Evolutionary conservation across 768 basidiomycete genomes (phyloP).

Genomic region (Hygrophorus russula): DNA sequence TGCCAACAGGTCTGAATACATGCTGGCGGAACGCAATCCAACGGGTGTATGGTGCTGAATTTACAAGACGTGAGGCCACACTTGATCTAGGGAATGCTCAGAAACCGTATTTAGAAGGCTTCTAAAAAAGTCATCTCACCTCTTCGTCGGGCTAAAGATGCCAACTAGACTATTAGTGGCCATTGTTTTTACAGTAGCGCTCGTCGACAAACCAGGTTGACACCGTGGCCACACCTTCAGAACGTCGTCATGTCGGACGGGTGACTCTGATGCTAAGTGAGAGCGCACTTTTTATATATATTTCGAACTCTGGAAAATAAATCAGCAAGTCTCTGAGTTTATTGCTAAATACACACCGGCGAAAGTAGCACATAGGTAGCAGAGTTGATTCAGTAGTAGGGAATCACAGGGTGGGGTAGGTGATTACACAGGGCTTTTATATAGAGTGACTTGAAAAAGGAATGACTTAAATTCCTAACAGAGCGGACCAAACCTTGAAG

Average conservation of each 20-base stretch:
- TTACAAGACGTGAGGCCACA: constrained; percentile 50
- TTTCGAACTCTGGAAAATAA: constrained; percentile 40
- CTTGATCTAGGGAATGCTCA: constrained; percentile 37
- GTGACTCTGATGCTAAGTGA: neutral
- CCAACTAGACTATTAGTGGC: neutral
- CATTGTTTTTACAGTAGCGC: neutral
- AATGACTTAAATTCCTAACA: too few species aligned
- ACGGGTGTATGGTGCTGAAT: constrained; percentile 50
- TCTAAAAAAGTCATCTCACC: constrained; percentile 16
- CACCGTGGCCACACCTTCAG: constrained; percentile 42
- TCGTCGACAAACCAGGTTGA: constrained; percentile 30
- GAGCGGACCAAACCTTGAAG: too few species aligned
- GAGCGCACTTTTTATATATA: constrained; percentile 36
- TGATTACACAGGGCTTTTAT: neutral
- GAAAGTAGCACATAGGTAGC: constrained; percentile 45
- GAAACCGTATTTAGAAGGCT: neutral
- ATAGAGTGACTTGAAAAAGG: too few species aligned
- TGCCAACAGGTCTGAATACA: constrained; percentile 59
- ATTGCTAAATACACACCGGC: constrained; percentile 31
- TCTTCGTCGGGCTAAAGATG: constrained; percentile 44
- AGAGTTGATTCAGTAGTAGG: constrained; percentile 4
- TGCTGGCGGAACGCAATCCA: constrained; percentile 33
- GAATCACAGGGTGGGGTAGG: neutral
- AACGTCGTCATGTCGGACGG: neutral
- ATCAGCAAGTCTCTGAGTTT: constrained; percentile 6